Evolutionary conservation across 345 rosid genomes (phyloP).

Genomic region (Syzygium aqueum): DNA sequence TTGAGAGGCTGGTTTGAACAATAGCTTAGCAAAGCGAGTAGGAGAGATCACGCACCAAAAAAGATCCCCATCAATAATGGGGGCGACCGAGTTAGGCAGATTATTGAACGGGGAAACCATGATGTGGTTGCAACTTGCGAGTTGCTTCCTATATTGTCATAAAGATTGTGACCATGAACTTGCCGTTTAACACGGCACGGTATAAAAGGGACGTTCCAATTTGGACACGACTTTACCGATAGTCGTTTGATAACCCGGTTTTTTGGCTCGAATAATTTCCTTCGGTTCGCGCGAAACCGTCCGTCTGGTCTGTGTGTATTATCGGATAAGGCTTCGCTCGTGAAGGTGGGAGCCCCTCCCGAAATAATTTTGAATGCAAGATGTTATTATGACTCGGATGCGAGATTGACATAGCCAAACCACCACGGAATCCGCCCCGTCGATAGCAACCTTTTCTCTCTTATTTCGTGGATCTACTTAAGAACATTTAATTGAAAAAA

Average conservation of each 20-base stretch:
- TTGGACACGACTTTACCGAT: neutral
- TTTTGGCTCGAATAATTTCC: neutral
- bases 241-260: accelerated
- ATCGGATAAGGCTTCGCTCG: neutral
- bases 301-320: neutral
- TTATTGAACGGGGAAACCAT: neutral
- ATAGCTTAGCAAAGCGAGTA: neutral
- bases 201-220: neutral
- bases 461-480: neutral
- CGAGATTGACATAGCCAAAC: neutral
- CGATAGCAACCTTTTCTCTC: neutral
- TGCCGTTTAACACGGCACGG: neutral
- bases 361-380: accelerated
- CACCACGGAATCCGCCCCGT: neutral
- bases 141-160: neutral
- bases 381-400: neutral
- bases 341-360: neutral
- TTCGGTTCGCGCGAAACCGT: too few species aligned
- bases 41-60: neutral
- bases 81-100: neutral
- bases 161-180: neutral
- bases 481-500: neutral
- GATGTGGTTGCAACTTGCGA: neutral
- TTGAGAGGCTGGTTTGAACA: neutral
- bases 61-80: neutral